Evolutionary conservation across 495 filamentous ascomycete genomes (phyloP).

Genomic region (Penicillium mononematosum): DNA sequence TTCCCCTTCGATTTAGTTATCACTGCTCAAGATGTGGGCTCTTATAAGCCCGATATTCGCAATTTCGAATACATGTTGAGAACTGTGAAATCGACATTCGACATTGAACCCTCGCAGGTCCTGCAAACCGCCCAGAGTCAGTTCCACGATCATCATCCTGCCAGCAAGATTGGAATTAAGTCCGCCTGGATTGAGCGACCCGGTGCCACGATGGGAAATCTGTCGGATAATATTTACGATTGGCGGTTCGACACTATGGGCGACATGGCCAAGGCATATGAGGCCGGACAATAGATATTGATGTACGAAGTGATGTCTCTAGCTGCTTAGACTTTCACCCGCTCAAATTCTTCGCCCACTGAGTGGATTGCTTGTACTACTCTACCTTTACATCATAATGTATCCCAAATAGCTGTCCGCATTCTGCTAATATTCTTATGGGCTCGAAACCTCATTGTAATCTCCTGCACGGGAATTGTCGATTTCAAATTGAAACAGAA

Average conservation of each 20-base stretch:
- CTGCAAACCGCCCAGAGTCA: slow-evolving; percentile 66
- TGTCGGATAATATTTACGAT: slow-evolving; percentile 45
- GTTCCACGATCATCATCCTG: slow-evolving; percentile 66
- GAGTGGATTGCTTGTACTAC: too few species aligned
- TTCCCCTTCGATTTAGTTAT: slow-evolving; percentile 64
- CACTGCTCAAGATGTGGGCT: slow-evolving; percentile 73
- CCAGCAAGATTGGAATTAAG: slow-evolving; percentile 55
- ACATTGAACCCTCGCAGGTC: slow-evolving; percentile 51
- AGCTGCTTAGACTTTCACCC: too few species aligned
- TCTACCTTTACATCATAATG: too few species aligned
- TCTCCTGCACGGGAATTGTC: neutral
- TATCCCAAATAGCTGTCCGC: too few species aligned
- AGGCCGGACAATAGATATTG: slow-evolving; percentile 22
- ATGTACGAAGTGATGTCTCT: neutral
- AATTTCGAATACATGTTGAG: slow-evolving; percentile 67
- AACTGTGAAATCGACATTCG: slow-evolving; percentile 51
- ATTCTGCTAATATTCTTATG: neutral
- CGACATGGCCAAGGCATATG: slow-evolving; percentile 67
- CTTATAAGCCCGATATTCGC: slow-evolving; percentile 65
- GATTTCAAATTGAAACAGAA: neutral
- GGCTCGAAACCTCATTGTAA: neutral
- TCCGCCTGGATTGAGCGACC: slow-evolving; percentile 67
- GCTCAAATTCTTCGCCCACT: too few species aligned
- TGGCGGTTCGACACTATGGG: slow-evolving; percentile 61
- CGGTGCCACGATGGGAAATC: slow-evolving; percentile 36